A percentile compares a stretch with the other conserved stretches of the same genome.
These are phyloP conservation scores for Trichophyton simii DNA, from an alignment of 2,329 filamentous ascomycete genomes.

Conservation along the genomic window DNA sequence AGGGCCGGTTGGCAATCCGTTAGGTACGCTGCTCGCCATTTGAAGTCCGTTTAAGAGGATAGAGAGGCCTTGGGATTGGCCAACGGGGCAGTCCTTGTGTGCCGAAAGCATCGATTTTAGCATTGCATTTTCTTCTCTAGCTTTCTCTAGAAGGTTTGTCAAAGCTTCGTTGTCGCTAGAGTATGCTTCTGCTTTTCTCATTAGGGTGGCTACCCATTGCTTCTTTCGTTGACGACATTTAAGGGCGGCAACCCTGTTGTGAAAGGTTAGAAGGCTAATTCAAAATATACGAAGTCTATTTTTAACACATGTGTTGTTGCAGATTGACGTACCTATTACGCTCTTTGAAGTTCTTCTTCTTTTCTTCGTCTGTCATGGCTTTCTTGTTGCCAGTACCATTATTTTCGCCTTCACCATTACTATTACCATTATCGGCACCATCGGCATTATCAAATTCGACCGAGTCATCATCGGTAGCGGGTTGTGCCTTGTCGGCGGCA, in stretches of 20 bases:
- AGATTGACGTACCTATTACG: slow-evolving; percentile 63
- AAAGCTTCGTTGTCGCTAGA: slow-evolving; percentile 83
- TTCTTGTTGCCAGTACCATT: slow-evolving; percentile 43
- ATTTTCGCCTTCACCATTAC: slow-evolving; percentile 33
- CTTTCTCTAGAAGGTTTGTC: slow-evolving; percentile 65
- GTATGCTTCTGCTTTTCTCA: slow-evolving; percentile 87
- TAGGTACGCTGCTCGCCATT: background rate
- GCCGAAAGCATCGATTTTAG: slow-evolving; percentile 84
- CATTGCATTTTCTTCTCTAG: slow-evolving; percentile 87
- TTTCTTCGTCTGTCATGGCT: slow-evolving; percentile 98
- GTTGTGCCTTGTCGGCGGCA: slow-evolving; percentile 35
- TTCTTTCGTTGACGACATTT: slow-evolving; percentile 98
- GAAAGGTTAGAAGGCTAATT: slow-evolving; percentile 17
- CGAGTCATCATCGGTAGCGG: slow-evolving; percentile 31
- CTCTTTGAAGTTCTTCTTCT: slow-evolving; percentile 94
- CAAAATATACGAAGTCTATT: slow-evolving; percentile 13
- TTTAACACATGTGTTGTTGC: background rate
- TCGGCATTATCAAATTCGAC: slow-evolving; percentile 41
- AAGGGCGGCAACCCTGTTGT: slow-evolving; percentile 69
- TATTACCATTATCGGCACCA: background rate
- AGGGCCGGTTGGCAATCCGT: background rate
- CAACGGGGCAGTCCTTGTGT: slow-evolving; percentile 92
- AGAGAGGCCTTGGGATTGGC: slow-evolving; percentile 64
- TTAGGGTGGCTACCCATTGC: slow-evolving; percentile 92
- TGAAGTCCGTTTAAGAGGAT: slow-evolving; percentile 17